Conservation (phyloP, 345 rosid genomes). For the Linum usitatissimum region DNA sequence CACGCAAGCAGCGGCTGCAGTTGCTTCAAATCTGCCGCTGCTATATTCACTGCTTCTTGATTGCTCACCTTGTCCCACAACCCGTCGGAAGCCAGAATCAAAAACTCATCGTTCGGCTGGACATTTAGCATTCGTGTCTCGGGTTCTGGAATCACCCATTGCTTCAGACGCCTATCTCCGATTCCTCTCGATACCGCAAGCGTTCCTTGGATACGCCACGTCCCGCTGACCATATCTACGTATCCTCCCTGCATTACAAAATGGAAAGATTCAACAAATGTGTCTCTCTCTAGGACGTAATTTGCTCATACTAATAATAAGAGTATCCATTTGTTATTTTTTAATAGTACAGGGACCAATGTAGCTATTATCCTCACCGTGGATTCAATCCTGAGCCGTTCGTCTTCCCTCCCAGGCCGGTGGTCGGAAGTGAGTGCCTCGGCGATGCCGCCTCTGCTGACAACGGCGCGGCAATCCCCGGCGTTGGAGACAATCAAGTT, state of each 20-base stretch:
- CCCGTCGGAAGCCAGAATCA: slow-evolving; percentile 93
- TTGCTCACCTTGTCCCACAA: slow-evolving; percentile 94
- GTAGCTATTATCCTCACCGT: slow-evolving; percentile 27
- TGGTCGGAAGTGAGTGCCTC: slow-evolving; percentile 82
- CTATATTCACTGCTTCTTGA: slow-evolving; percentile 82
- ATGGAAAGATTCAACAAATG: neutral
- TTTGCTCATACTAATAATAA: no score
- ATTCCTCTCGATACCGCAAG: slow-evolving; percentile 81
- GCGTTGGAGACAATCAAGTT: slow-evolving; percentile 71
- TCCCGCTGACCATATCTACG: slow-evolving; percentile 61
- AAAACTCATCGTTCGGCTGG: slow-evolving; percentile 50
- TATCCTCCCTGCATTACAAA: slow-evolving; percentile 55
- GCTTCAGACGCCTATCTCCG: slow-evolving; percentile 62
- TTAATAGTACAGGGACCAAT: no score
- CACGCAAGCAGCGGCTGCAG: slow-evolving; percentile 47
- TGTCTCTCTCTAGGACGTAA: no score
- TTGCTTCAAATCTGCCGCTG: slow-evolving; percentile 30
- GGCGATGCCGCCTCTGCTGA: slow-evolving; percentile 62
- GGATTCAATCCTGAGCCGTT: slow-evolving; percentile 50
- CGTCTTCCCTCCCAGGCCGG: slow-evolving; percentile 73
- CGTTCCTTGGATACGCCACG: slow-evolving; percentile 85
- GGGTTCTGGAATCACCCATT: slow-evolving; percentile 88
- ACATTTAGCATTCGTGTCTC: slow-evolving; percentile 47
- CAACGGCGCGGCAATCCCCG: slow-evolving; percentile 90
- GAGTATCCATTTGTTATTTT: no score